Evolutionary conservation across 768 basidiomycete genomes (phyloP).

Genomic region (Amanita thiersii): DNA sequence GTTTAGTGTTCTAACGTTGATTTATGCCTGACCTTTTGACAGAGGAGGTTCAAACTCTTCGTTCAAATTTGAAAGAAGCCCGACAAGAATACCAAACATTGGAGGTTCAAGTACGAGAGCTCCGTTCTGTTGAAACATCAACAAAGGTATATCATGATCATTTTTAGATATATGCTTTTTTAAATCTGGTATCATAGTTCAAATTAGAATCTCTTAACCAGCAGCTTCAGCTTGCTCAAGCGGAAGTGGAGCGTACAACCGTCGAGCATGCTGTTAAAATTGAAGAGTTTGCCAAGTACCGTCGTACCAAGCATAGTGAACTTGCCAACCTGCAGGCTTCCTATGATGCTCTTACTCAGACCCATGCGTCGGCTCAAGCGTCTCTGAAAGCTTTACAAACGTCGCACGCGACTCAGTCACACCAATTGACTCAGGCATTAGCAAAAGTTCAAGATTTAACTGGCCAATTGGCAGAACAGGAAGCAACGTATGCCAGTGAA

Average conservation of each 20-base stretch:
- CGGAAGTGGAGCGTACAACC: conserved; percentile 66
- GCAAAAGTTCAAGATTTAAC: conserved; percentile 68
- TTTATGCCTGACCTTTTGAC: conserved; percentile 11
- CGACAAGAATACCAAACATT: conserved; percentile 64
- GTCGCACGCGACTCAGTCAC: conserved; percentile 59
- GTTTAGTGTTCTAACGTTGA: neutral
- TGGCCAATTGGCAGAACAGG: conserved; percentile 76
- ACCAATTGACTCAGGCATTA: conserved; percentile 72
- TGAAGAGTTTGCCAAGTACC: conserved; percentile 78
- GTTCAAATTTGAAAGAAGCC: conserved; percentile 63
- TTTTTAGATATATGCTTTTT: neutral
- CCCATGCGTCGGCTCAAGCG: conserved; percentile 55
- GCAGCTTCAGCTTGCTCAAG: conserved; percentile 69
- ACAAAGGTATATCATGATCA: conserved; percentile 45
- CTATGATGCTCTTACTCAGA: conserved; percentile 65
- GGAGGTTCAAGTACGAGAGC: conserved; percentile 63
- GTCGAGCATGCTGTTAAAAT: conserved; percentile 63
- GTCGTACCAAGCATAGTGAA: conserved; percentile 76
- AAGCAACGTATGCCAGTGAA: conserved; percentile 75
- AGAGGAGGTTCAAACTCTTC: conserved; percentile 71
- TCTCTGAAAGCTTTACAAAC: conserved; percentile 69
- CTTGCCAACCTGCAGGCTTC: conserved; percentile 67
- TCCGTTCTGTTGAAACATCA: conserved; percentile 68
- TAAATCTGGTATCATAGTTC: conserved; percentile 42
- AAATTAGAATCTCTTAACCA: conserved; percentile 79